These are phyloP conservation scores for Termitomyces sp. DNA, from an alignment of 768 basidiomycete genomes.

Conservation along the genomic window DNA sequence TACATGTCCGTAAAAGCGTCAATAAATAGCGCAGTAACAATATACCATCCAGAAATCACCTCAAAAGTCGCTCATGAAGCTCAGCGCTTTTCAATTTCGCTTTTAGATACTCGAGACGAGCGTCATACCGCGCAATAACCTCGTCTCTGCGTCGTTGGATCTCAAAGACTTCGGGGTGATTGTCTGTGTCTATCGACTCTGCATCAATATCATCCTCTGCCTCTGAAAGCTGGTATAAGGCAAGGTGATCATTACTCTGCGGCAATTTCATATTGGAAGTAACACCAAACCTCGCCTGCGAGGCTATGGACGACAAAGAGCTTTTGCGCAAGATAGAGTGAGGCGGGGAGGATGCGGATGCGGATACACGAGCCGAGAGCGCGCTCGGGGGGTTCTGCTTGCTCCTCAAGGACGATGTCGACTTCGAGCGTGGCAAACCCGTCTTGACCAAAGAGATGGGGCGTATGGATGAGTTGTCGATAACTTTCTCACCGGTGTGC, in stretches of 20 bases:
- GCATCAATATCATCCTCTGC: conserved; percentile 15
- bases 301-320: conserved; percentile 52
- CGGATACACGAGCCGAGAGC: conserved; percentile 23
- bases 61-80: conserved; percentile 45
- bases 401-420: conserved; percentile 26
- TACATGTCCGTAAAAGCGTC: background rate
- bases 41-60: conserved; percentile 5
- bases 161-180: conserved; percentile 49
- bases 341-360: conserved; percentile 13
- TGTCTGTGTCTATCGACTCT: conserved; percentile 18
- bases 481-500: conserved; percentile 17
- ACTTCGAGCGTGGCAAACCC: conserved; percentile 37
- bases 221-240: conserved; percentile 23
- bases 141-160: conserved; percentile 62
- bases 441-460: conserved; percentile 39
- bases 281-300: conserved; percentile 35
- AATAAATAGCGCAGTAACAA: background rate
- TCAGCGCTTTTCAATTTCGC: conserved; percentile 77
- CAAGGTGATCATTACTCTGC: conserved; percentile 40
- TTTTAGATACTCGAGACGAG: conserved; percentile 67
- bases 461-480: conserved; percentile 36
- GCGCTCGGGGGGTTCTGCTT: conserved; percentile 22
- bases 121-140: conserved; percentile 62
- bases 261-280: conserved; percentile 31
- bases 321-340: conserved; percentile 36